Base-by-base conservation (phyloP, 768 basidiomycete species). In the Phaeotremella skinneri region DNA sequence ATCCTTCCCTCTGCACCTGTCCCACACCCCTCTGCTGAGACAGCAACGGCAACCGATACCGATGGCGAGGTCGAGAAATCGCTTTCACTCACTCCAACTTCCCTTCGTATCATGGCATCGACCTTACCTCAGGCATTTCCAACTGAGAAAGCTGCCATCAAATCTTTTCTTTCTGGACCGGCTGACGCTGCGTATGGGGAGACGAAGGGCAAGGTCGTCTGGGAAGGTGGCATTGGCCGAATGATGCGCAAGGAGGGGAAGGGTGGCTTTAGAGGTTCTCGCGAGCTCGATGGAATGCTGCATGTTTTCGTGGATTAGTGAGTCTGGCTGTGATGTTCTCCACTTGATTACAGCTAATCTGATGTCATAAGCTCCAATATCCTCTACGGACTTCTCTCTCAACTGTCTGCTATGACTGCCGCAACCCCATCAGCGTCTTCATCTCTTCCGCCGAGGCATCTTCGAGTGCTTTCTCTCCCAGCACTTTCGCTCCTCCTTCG, bases 231-330 rank as follows among this genome's bases (percentile, higher is more conserved):
- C 0, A 67, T 74, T 0, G 75, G 71, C 23, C 58, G 55, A n/a
- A 57, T 71, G 49, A 31, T 61, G n/a, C 50, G 56, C 2, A 54
- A 59, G 55, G 57, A 56, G 41, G 42, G 42, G 42, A 57, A 48
- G 23, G 14, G 42, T 29, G 66, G 67, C 21, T 66, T 61, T 30
- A 45, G 59, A 37, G 63, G 66, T 20, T 51, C 50, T n/a, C 14
- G 43, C 2, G 39, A 60, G 27, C 31, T 27, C 11, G 56, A 59
- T 23, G 59, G 62, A 4, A 25, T 43, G 13, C 50, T 61, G 5
- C 72, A 75, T 59, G 54, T 75, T 25, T 75, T 70, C 53, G 61
- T 75, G 7, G 74, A 75, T 64, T 67, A 73, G 74, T 75, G 60
- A 62, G 74, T 73, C 25, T 7, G 23, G 26, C 17, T 41, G n/a